Conservation (phyloP, 495 filamentous ascomycete genomes). For the Aspergillus bertholletiae region DNA sequence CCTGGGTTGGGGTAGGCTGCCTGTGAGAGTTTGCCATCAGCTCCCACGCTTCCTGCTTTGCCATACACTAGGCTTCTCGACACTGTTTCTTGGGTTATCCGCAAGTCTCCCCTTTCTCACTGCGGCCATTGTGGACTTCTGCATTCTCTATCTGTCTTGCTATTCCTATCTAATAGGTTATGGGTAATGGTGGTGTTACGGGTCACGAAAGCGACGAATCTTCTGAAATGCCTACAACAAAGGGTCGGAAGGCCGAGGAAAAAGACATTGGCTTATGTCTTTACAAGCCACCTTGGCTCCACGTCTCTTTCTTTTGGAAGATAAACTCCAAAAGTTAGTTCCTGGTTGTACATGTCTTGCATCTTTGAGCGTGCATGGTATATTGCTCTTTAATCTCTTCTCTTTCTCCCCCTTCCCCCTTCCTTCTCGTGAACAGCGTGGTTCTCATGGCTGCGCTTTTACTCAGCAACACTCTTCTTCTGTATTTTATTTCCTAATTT, state of each 20-base stretch:
- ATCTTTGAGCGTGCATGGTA: slow-evolving; percentile 44
- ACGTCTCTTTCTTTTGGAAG: slow-evolving; percentile 16
- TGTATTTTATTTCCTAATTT: slow-evolving; percentile 22
- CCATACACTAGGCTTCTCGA: slow-evolving; percentile 3
- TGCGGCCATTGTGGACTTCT: neutral
- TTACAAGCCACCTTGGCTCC: slow-evolving; percentile 6
- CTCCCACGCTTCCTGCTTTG: slow-evolving; percentile 5
- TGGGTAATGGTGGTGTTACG: slow-evolving; percentile 35
- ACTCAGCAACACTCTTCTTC: slow-evolving; percentile 20
- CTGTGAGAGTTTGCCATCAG: neutral
- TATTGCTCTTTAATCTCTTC: slow-evolving; percentile 24
- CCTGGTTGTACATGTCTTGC: slow-evolving; percentile 33
- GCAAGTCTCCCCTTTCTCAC: neutral
- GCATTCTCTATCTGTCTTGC: slow-evolving; percentile 4
- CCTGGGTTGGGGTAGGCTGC: neutral
- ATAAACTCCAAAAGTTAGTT: slow-evolving; percentile 26
- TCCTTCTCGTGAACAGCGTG: neutral
- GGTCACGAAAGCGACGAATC: slow-evolving; percentile 48
- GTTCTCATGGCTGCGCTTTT: neutral
- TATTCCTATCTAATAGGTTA: slow-evolving; percentile 16
- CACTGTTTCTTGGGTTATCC: neutral
- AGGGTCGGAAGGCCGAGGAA: slow-evolving; percentile 17
- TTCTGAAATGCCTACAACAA: slow-evolving; percentile 26
- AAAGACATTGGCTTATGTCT: slow-evolving; percentile 1
- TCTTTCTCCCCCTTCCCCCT: slow-evolving; percentile 25